A percentile compares a stretch with the other conserved stretches of the same genome.
phyloP scores from a whole-genome alignment of 768 basidiomycete genomes.

The Hypholoma fasciculare region DNA sequence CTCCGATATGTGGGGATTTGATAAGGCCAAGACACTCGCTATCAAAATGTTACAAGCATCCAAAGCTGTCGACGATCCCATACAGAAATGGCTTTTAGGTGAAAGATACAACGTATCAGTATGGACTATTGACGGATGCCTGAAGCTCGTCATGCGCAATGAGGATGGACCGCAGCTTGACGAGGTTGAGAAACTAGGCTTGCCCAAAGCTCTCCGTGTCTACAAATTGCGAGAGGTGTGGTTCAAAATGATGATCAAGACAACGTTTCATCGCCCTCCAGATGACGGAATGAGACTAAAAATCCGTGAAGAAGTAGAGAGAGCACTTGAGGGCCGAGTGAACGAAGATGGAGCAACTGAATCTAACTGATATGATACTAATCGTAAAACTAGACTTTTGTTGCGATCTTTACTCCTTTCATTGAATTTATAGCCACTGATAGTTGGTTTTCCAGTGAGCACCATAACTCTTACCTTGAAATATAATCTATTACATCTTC shows the following conservation, averaged over 20 bases:
- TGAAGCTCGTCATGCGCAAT: constrained; percentile 20
- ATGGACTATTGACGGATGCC: constrained; percentile 34
- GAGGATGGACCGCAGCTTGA: constrained; percentile 19
- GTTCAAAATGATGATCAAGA: not conserved
- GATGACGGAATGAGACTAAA: no score
- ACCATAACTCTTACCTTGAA: no score
- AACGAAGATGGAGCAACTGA: no score
- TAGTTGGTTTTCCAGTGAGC: no score
- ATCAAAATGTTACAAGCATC: constrained; percentile 18
- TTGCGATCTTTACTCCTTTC: no score
- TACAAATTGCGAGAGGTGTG: not conserved
- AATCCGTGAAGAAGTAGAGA: no score
- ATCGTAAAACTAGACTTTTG: no score
- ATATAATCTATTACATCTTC: no score
- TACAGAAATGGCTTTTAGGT: constrained; percentile 30
- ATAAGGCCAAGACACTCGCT: constrained; percentile 16
- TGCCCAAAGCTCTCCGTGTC: constrained; percentile 4
- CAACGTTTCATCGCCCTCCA: no score
- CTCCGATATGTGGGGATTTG: constrained; percentile 15
- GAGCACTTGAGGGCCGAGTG: no score
- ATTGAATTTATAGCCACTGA: no score
- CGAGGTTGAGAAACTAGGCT: constrained; percentile 29
- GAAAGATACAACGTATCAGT: constrained; percentile 26
- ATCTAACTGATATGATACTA: no score
- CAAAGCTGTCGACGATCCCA: constrained; percentile 10